These are phyloP conservation scores for Bipolaris oryzae DNA, from an alignment of 2,329 filamentous ascomycete species.

Conservation along the genomic window DNA sequence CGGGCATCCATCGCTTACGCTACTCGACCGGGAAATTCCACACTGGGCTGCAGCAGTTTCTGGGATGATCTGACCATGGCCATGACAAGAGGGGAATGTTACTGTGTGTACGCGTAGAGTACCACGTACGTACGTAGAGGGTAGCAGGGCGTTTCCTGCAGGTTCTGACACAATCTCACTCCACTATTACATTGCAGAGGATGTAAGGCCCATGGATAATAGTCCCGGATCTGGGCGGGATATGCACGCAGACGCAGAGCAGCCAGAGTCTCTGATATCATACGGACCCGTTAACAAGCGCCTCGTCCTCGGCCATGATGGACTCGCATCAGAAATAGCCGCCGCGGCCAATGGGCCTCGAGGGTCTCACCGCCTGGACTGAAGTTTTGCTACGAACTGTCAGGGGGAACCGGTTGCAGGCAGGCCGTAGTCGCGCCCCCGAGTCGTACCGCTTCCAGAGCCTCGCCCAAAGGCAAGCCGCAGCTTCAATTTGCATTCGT, in stretches of 20 bases:
- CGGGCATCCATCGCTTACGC: constrained; percentile 23
- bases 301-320: constrained; percentile 15
- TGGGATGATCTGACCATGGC: constrained; percentile 30
- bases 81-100: constrained; percentile 4
- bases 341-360: constrained; percentile 29
- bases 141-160: neutral
- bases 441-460: constrained; percentile 28
- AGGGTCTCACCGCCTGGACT: constrained; percentile 39
- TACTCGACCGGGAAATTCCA: constrained; percentile 25
- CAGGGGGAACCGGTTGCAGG: constrained; percentile 27
- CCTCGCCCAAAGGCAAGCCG: constrained; percentile 25
- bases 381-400: constrained; percentile 21
- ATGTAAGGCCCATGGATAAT: neutral
- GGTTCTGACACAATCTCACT: neutral
- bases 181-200: neutral
- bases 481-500: constrained; percentile 26
- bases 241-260: constrained; percentile 8
- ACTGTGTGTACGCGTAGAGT: neutral
- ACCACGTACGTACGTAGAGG: neutral
- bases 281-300: constrained; percentile 6
- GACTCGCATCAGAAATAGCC: constrained; percentile 17
- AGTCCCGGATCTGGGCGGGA: neutral
- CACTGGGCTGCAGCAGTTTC: constrained; percentile 24
- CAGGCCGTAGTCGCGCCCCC: constrained; percentile 29
- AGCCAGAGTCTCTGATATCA: constrained; percentile 18